Conservation (phyloP, 1,284 basidiomycete genomes). For the Porodaedalea pini region DNA sequence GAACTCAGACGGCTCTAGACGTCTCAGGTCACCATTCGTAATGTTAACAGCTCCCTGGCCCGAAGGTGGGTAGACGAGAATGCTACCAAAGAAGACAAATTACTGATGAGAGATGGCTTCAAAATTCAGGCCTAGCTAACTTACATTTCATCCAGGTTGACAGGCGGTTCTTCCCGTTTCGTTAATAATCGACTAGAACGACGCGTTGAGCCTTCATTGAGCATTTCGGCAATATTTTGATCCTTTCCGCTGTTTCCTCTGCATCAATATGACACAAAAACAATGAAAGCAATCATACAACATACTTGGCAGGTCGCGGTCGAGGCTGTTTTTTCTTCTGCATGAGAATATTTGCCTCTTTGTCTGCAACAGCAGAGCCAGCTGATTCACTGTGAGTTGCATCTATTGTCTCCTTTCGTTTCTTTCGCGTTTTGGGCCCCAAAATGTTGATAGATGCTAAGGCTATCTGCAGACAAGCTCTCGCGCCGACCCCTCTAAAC, state of each 20-base stretch:
- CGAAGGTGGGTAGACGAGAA: slow-evolving; percentile 71
- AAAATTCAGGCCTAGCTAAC: slow-evolving; percentile 24
- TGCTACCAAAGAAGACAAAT: slow-evolving; percentile 37
- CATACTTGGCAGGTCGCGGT: slow-evolving; percentile 19
- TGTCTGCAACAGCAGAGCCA: not conserved
- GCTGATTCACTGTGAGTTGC: not conserved
- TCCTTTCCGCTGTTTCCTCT: not conserved
- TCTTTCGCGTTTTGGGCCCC: not conserved
- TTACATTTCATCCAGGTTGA: slow-evolving; percentile 58
- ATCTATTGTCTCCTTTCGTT: not conserved
- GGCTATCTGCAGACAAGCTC: not conserved
- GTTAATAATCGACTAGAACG: not conserved
- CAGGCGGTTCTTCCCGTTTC: not conserved
- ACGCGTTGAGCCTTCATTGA: not conserved
- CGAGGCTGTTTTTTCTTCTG: slow-evolving; percentile 3
- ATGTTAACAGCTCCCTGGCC: slow-evolving; percentile 74
- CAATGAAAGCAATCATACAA: not conserved
- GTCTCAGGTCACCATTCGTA: slow-evolving; percentile 70
- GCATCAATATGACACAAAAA: not conserved
- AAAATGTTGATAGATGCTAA: not conserved
- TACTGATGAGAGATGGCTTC: slow-evolving; percentile 14
- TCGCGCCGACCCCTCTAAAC: not conserved
- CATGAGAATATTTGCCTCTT: no score
- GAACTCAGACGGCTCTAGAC: slow-evolving; percentile 76
- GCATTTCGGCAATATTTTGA: not conserved